Percentiles rank a stretch among this genome's conserved stretches.
Conservation (phyloP, 192 early-diverging fungal species). For the Coemansia sp. region DNA sequence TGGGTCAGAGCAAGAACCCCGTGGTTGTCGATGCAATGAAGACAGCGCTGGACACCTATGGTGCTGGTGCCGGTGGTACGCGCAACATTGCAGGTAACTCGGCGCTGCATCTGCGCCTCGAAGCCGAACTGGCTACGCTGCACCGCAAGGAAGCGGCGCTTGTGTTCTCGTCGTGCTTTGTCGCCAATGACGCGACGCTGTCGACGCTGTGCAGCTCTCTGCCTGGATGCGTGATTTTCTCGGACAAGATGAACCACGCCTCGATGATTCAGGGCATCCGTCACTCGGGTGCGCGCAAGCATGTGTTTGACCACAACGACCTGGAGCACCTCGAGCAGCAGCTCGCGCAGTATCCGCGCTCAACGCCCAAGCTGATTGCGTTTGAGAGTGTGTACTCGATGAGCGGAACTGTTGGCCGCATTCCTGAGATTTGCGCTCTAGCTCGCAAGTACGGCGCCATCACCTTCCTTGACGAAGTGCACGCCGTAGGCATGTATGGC, state of each 20-base stretch:
- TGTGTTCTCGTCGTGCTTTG: conserved; percentile 97
- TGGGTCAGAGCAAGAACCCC: conserved; percentile 93
- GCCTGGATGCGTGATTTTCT: conserved; percentile 92
- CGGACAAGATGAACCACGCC: conserved; percentile 94
- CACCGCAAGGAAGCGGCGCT: conserved; percentile 90
- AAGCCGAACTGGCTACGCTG: conserved; percentile 85
- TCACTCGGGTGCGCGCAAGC: conserved; percentile 83
- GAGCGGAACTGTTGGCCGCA: conserved; percentile 91
- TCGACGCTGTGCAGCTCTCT: conserved; percentile 84
- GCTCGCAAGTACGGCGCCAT: conserved; percentile 95
- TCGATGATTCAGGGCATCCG: conserved; percentile 98
- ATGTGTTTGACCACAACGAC: conserved; percentile 93
- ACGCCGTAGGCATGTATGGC: conserved; percentile 99
- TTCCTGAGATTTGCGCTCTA: conserved; percentile 82
- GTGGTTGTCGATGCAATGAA: conserved; percentile 88
- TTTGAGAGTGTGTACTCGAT: conserved; percentile 98
- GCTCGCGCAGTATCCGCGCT: conserved; percentile 74
- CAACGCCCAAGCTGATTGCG: conserved; percentile 91
- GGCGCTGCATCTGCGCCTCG: conserved; percentile 88
- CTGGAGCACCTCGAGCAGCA: conserved; percentile 83
- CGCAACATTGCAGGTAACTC: conserved; percentile 99
- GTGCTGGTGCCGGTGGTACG: conserved; percentile 97
- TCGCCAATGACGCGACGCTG: conserved; percentile 96
- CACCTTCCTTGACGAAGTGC: conserved; percentile 96
- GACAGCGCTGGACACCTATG: conserved; percentile 90